Evolutionary conservation across 2,329 filamentous ascomycete species (phyloP).

Genomic region (Hortaea sp.): DNA sequence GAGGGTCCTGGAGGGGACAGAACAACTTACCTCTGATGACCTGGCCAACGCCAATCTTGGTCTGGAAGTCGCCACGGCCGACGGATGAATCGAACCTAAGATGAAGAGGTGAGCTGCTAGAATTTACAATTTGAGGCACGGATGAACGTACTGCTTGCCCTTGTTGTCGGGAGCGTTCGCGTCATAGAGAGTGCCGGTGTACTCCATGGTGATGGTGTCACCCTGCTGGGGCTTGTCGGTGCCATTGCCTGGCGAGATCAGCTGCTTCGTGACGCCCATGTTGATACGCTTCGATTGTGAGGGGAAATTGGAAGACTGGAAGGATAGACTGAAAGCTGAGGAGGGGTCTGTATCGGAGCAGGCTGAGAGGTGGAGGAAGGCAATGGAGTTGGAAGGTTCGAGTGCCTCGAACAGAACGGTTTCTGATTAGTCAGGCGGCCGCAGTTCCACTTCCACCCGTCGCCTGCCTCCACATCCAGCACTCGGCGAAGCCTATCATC

Average conservation of each 20-base stretch:
- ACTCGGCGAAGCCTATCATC: too few species aligned
- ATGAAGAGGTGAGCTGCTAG: background rate
- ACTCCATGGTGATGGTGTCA: slow-evolving; percentile 76
- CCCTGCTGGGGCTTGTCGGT: slow-evolving; percentile 52
- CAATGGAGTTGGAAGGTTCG: background rate
- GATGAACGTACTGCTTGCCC: slow-evolving; percentile 57
- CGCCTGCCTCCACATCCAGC: too few species aligned
- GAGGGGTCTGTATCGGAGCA: background rate
- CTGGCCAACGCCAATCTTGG: slow-evolving; percentile 67
- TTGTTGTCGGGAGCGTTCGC: slow-evolving; percentile 46
- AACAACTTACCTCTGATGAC: slow-evolving; percentile 65
- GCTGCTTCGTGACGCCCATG: slow-evolving; percentile 58
- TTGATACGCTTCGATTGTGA: background rate
- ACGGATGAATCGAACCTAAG: slow-evolving; percentile 80
- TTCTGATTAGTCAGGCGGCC: too few species aligned
- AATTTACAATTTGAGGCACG: background rate
- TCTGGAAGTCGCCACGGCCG: slow-evolving; percentile 65
- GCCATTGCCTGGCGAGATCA: slow-evolving; percentile 51
- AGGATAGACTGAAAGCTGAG: too few species aligned
- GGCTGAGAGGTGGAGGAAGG: background rate
- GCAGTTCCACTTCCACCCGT: too few species aligned
- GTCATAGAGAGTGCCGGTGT: slow-evolving; percentile 81
- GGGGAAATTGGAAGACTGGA: too few species aligned
- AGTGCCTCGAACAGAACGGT: too few species aligned
- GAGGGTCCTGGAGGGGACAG: background rate